Percentiles rank a stretch among this genome's conserved stretches.
Conservation (phyloP, 176 grass and related monocot genomes). For the Cenchrus purpureus region DNA sequence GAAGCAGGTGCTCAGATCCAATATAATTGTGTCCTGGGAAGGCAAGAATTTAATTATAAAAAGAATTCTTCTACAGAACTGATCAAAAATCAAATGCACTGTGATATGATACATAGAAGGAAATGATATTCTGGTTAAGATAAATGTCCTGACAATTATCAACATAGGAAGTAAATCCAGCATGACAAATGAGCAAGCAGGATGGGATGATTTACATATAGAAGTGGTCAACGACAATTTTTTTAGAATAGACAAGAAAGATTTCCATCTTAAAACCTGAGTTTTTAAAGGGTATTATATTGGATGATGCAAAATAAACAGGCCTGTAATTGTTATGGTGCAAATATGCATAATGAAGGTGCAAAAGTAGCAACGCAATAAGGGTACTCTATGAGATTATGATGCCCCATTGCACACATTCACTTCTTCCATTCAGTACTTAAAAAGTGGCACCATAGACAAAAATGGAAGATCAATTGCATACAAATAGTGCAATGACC, state of each 20-base stretch:
- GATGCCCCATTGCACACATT: background rate
- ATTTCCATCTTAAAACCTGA: background rate
- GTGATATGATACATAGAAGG: slow-evolving; percentile 10
- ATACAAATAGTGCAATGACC: slow-evolving; percentile 12
- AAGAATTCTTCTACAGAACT: slow-evolving; percentile 28
- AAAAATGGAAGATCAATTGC: background rate
- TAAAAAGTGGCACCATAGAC: background rate
- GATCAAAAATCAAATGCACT: background rate
- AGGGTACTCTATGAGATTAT: background rate
- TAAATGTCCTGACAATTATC: background rate
- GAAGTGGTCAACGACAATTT: background rate
- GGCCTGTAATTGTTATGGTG: background rate
- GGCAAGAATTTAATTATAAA: slow-evolving; percentile 28
- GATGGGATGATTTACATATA: background rate
- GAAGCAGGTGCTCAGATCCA: slow-evolving; percentile 96
- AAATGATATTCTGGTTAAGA: background rate
- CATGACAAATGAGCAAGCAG: background rate
- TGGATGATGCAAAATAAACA: background rate
- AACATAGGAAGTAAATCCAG: slow-evolving; percentile 1
- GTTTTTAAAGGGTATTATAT: background rate
- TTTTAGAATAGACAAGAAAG: background rate
- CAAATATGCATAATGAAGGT: background rate
- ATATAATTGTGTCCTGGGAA: slow-evolving; percentile 94
- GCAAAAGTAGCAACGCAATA: background rate
- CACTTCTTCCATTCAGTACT: background rate